A percentile compares a stretch with the other conserved stretches of the same genome.
Conservation (phyloP, 306 rosid genomes). For the Begonia loranthoides region DNA sequence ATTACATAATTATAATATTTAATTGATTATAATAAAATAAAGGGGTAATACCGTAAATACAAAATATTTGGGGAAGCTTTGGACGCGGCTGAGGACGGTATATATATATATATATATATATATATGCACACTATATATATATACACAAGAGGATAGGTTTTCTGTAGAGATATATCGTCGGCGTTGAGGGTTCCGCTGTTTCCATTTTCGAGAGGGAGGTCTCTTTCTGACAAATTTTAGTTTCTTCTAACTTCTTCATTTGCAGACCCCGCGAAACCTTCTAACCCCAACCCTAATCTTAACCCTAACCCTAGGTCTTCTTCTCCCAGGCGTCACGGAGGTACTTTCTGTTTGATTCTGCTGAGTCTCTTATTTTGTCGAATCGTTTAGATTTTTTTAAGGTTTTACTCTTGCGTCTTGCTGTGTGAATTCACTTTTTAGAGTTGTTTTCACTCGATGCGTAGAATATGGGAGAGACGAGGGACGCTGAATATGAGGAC, state of each 20-base stretch:
- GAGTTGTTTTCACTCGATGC: not conserved
- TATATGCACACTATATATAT: no score
- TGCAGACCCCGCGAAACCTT: constrained; percentile 41
- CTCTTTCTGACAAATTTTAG: constrained; percentile 13
- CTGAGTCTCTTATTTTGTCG: no score
- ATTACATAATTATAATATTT: no score
- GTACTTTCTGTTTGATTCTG: constrained; percentile 14
- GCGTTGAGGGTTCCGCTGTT: constrained; percentile 4
- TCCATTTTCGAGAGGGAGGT: constrained; percentile 15
- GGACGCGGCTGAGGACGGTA: no score
- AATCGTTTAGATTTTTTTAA: no score
- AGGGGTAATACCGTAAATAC: no score
- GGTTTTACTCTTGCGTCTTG: not conserved
- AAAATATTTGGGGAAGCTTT: no score
- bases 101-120: no score
- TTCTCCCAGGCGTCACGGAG: constrained; percentile 20
- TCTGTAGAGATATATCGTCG: no score
- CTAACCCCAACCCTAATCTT: constrained; percentile 24
- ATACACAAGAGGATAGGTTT: no score
- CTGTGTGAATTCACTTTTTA: not conserved
- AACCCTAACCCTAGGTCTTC: constrained; percentile 23
- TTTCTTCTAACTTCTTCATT: constrained; percentile 63
- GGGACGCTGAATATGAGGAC: constrained; percentile 80
- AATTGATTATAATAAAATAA: no score
- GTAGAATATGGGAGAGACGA: constrained; percentile 80